Base-by-base conservation (phyloP, 1,284 basidiomycete species). In the Moesziomyces antarcticus region DNA sequence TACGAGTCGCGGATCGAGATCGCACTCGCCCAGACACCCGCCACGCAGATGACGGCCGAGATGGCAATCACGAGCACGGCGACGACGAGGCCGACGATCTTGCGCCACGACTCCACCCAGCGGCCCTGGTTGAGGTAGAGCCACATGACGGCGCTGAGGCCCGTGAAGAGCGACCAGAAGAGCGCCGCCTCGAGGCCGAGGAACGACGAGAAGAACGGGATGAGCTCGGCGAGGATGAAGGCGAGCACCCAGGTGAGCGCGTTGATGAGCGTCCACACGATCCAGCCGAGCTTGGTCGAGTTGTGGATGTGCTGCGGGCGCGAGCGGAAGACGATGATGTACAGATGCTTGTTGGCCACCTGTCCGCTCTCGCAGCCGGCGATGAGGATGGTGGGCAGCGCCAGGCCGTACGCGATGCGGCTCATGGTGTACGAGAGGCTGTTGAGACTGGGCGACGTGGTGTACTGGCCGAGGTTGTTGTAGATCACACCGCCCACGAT, bases 1-100 rank as follows among this genome's bases (percentile, higher is more conserved):
- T 84, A 83, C 1, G 78, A 69, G 55, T 82, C 77, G 21, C 73
- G 72, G 63, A 86, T 85, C 8, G 77, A 75, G 50, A 84, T 56
- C 6, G 78, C 84, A 27, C 82, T 76, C 2, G 81, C 69, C 81
- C 81, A 85, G 7, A 83, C 80, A 47, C 85, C 85, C 1, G 74
- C 82, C n/a, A 85, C 73, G 33, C 81, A 76, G 62, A 85, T 74
- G 61, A 85, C 83, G 5, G 73, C 45, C 21, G 82, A 84, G 43
- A 79, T 50, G 18, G 82, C 67, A 47, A 85, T 71, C 50, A 85
- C 59, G 49, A 77, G 64, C 37, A 80, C 40, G 30, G 82, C 80
- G 42, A 80, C 25, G 21, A 67, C 3, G 22, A 70, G 37, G 11
- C 67, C 69, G 10, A 62, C 30, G 13, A 60, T 48, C 54, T 79